Percentiles rank a stretch among this genome's conserved stretches.
phyloP scores from a whole-genome alignment of 2,329 filamentous ascomycete species.

The Tothia fuscella region DNA sequence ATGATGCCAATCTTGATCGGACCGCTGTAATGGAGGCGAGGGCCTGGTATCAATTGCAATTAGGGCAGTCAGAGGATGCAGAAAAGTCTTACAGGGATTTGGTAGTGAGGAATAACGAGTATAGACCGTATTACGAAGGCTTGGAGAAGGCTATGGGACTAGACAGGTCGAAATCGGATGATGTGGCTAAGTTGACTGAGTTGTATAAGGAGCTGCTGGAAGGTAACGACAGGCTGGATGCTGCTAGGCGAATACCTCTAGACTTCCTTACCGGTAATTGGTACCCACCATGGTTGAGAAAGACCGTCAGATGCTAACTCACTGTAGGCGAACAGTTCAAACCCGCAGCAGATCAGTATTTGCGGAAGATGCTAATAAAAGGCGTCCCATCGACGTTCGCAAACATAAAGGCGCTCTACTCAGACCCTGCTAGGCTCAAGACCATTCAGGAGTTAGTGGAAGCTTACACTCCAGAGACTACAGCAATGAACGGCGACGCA shows the following conservation, averaged over 20 bases:
- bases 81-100: constrained; percentile 68
- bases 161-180: constrained; percentile 45
- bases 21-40: constrained; percentile 74
- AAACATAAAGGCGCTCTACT: constrained; percentile 89
- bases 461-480: constrained; percentile 54
- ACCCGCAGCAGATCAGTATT: constrained; percentile 63
- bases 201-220: constrained; percentile 73
- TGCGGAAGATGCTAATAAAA: constrained; percentile 76
- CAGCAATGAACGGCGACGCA: constrained; percentile 37
- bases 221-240: constrained; percentile 74
- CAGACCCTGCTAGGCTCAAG: constrained; percentile 64
- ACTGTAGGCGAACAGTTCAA: constrained; percentile 62
- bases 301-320: constrained; percentile 3
- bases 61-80: constrained; percentile 70
- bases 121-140: constrained; percentile 72
- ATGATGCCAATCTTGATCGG: constrained; percentile 70
- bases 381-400: constrained; percentile 94
- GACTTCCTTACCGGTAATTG: constrained; percentile 66
- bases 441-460: constrained; percentile 64
- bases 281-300: background rate
- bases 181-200: constrained; percentile 58
- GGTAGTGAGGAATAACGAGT: constrained; percentile 78
- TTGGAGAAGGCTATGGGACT: constrained; percentile 60
- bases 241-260: constrained; percentile 72
- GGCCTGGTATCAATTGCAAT: constrained; percentile 69